phyloP scores from a whole-genome alignment of 345 rosid genomes.

The Hibiscus tridactylites region DNA sequence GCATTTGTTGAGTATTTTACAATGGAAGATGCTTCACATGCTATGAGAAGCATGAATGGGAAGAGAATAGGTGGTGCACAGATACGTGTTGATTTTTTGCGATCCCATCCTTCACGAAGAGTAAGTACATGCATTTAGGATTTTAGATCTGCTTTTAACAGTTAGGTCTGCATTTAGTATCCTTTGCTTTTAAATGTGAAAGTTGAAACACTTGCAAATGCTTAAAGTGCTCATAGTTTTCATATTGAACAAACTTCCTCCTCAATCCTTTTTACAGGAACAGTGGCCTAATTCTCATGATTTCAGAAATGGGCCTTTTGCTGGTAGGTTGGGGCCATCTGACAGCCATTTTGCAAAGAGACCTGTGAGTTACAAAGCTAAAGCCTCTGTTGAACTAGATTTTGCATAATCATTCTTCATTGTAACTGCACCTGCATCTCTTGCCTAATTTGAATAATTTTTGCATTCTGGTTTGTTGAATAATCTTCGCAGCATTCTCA shows the following conservation, averaged over 20 bases:
- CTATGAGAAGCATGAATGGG: conserved; percentile 72
- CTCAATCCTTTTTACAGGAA: conserved; percentile 39
- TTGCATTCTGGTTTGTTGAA: too few species aligned
- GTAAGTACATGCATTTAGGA: conserved; percentile 33
- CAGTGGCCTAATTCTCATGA: conserved; percentile 43
- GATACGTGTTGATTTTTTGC: conserved; percentile 83
- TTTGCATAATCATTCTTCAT: neutral
- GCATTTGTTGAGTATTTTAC: conserved; percentile 58
- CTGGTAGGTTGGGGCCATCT: conserved; percentile 28
- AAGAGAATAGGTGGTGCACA: conserved; percentile 67
- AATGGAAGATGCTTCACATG: conserved; percentile 68
- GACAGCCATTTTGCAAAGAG: conserved; percentile 36
- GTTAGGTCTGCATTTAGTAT: too few species aligned
- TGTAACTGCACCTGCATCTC: neutral
- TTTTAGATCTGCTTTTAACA: neutral
- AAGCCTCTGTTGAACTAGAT: neutral
- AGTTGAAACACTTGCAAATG: too few species aligned
- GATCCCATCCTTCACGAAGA: conserved; percentile 60
- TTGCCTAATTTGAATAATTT: too few species aligned
- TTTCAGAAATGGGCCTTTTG: conserved; percentile 37
- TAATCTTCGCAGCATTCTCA: conserved; percentile 35
- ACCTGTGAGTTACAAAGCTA: conserved; percentile 34
- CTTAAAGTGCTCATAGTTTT: too few species aligned
- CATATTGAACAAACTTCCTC: neutral
- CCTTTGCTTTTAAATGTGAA: too few species aligned